phyloP scores from a whole-genome alignment of 1,284 basidiomycete genomes.

The Moesziomyces sp. region DNA sequence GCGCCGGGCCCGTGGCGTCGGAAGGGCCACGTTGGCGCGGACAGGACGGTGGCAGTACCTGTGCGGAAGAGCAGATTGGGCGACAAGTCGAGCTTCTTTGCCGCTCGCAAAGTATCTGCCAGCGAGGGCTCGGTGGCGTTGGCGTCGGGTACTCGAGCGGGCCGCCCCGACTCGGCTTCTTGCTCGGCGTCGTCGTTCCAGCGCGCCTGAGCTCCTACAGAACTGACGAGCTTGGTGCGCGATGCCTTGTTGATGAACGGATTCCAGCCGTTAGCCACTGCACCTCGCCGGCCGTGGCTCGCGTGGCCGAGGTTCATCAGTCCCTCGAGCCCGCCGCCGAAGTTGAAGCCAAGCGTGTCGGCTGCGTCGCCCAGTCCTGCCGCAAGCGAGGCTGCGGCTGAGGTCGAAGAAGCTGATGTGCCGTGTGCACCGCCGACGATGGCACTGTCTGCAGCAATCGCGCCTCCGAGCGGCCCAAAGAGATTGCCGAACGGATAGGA shows the following conservation, averaged over 20 bases:
- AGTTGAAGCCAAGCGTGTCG: conserved; percentile 25
- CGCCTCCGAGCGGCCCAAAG: conserved; percentile 36
- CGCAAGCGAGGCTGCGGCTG: background rate
- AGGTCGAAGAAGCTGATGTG: background rate
- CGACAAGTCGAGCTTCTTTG: conserved; percentile 32
- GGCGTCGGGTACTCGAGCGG: background rate
- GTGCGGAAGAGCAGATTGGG: conserved; percentile 35
- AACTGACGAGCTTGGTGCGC: conserved; percentile 34
- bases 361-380: conserved; percentile 26
- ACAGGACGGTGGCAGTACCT: conserved; percentile 26
- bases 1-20: conserved; percentile 48
- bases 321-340: conserved; percentile 35
- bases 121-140: background rate
- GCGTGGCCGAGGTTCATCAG: conserved; percentile 32
- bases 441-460: conserved; percentile 40
- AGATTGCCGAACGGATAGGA: conserved; percentile 60
- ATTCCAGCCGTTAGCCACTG: conserved; percentile 35
- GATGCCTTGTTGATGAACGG: conserved; percentile 42
- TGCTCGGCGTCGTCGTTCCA: conserved; percentile 15
- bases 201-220: conserved; percentile 7
- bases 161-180: background rate
- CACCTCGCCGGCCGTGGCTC: conserved; percentile 32
- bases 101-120: conserved; percentile 8
- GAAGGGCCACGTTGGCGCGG: conserved; percentile 54
- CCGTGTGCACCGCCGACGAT: conserved; percentile 29